phyloP scores from a whole-genome alignment of 1,139 yeast species.

The Arxiozyma slooffiae region DNA sequence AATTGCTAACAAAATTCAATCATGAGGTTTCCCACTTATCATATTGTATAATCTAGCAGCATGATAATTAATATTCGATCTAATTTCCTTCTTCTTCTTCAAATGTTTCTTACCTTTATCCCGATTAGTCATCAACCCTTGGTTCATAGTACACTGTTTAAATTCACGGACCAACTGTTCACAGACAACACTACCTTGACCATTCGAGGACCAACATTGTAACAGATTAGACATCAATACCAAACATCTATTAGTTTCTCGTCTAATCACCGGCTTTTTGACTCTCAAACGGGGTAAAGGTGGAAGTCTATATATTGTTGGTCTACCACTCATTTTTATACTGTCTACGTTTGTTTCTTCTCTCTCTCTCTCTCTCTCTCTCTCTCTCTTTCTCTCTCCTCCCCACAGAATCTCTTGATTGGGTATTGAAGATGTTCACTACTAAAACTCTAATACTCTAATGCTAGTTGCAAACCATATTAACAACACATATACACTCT shows the following conservation, averaged over 20 bases:
- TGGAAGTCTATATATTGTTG: constrained; percentile 42
- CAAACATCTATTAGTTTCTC: constrained; percentile 58
- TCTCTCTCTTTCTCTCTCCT: too few relatives aligned
- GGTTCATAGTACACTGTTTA: constrained; percentile 37
- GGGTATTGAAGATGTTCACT: too few relatives aligned
- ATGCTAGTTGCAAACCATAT: too few relatives aligned
- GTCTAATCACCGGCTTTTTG: constrained; percentile 50
- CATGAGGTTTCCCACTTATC: constrained; percentile 67
- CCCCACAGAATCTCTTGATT: too few relatives aligned
- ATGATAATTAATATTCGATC: constrained; percentile 54
- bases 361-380: too few relatives aligned
- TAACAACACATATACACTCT: too few relatives aligned
- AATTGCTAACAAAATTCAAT: too few relatives aligned
- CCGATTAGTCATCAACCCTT: constrained; percentile 17
- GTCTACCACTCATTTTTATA: constrained; percentile 9
- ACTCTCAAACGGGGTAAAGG: constrained; percentile 69
- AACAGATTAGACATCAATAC: constrained; percentile 77
- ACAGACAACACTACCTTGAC: constrained; percentile 69
- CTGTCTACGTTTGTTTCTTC: not conserved
- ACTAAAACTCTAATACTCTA: too few relatives aligned
- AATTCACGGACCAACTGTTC: constrained; percentile 49
- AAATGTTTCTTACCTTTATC: constrained; percentile 15
- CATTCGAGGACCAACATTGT: constrained; percentile 95
- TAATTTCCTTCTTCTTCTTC: constrained; percentile 18
- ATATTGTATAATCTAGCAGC: constrained; percentile 73